A percentile compares a stretch with the other conserved stretches of the same genome.
Evolutionary conservation across 148 eudicot genomes (phyloP).

Genomic region (Arctostaphylos glauca): DNA sequence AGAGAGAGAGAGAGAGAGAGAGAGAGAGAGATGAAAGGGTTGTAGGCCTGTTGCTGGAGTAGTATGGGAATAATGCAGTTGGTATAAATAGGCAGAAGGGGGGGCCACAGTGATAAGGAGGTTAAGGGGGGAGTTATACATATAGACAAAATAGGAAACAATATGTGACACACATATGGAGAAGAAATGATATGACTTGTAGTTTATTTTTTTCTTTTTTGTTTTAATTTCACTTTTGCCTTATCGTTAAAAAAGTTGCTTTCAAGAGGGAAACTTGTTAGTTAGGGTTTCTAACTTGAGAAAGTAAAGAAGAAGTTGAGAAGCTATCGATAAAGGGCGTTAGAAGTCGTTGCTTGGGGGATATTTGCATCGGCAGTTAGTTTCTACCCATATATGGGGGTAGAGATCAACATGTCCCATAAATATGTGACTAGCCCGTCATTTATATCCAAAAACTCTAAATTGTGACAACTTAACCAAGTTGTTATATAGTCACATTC

Average conservation of each 20-base stretch:
- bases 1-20: neutral
- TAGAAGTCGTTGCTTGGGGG: neutral
- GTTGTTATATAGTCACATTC: too few relatives aligned
- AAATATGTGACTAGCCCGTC: neutral
- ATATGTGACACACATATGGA: neutral
- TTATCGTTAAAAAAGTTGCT: neutral
- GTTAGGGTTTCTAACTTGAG: neutral
- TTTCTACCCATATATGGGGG: neutral
- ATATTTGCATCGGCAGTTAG: neutral
- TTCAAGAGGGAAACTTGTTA: slow-evolving; percentile 1
- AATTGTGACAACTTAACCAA: too few relatives aligned
- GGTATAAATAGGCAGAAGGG: slow-evolving; percentile 16
- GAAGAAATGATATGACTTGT: neutral
- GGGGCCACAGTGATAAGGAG: neutral
- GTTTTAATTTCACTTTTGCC: neutral
- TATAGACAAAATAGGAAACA: slow-evolving; percentile 9
- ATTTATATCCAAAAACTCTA: too few relatives aligned
- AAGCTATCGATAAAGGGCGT: neutral
- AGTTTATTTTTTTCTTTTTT: neutral
- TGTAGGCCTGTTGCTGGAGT: neutral
- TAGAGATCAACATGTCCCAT: neutral
- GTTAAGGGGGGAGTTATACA: slow-evolving; percentile 13
- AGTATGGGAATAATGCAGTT: neutral
- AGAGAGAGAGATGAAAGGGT: neutral
- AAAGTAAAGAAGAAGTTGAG: slow-evolving; percentile 8